Base-by-base conservation (phyloP, 108 stramenopile genomes). In the Skeletonema tropicum region DNA sequence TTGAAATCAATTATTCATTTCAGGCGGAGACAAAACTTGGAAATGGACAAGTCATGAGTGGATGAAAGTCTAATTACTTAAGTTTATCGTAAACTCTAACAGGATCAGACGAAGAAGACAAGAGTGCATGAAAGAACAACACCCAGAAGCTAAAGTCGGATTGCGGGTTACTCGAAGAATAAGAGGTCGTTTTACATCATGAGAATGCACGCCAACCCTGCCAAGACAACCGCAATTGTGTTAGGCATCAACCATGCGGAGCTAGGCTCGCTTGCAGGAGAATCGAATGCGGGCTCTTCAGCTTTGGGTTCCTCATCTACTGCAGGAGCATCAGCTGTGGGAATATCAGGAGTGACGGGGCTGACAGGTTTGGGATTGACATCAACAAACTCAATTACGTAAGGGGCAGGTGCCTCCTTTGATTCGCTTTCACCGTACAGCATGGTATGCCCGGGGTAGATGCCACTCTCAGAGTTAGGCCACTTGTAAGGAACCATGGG, bases 401-500 rank as follows among this genome's bases (percentile, higher is more conserved):
- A 38, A 38, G 38, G 38, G 38, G 38, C 38, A 38, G 10, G 10
- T 0, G 38, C 38, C 33, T 57, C 55, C 63, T 64, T 64, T 6
- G 23, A 38, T 7, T 2, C 41, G 6, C 17, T 23, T 0, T 46
- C 63, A 38, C 42, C 64, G 49, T 64, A 64, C 8, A 64, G 64
- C 41, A 11, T 26, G 25, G 21, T 26, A 26, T 46, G 39, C 21
- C 64, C 64, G 15, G 64, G 42, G 12, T 13, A 64, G 64, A 64
- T 64, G 49, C 64, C 64, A 38, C 9, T 10, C 41, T 26, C 64
- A 21, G 64, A 64, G 13, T 64, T 64, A 2, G 64, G 64, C 64
- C 64, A 64, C 21, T 46, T 10, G 64, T 64, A 64, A 46, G 64
- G 64, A 38, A 64, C 64, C 25, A 46, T 23, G 6, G 64, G 64